Conservation (phyloP, 352 stramenopile species). For the Globisporangium megalacanthum region DNA sequence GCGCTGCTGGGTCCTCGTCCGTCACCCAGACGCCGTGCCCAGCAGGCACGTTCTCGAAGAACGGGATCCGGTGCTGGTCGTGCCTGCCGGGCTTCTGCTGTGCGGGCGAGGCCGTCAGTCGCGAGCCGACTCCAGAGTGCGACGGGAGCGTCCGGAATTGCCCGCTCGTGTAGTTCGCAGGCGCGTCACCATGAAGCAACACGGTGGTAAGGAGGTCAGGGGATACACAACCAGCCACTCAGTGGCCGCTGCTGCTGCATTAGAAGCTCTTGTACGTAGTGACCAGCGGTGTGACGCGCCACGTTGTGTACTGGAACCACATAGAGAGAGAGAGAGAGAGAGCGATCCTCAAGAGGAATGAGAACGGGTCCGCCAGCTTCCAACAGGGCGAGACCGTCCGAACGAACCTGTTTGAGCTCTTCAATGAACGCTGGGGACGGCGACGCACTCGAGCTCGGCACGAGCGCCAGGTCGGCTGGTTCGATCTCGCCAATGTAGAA, state of each 20-base stretch:
- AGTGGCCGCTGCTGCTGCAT: not conserved
- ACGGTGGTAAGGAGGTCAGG: too few relatives aligned
- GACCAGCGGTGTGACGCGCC: constrained; percentile 60
- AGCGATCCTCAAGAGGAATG: not conserved
- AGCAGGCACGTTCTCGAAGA: constrained; percentile 50
- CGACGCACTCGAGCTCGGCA: constrained; percentile 42
- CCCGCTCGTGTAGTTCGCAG: constrained; percentile 22
- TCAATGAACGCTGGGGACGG: constrained; percentile 70
- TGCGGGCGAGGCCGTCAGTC: constrained; percentile 27
- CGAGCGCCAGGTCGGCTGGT: constrained; percentile 42
- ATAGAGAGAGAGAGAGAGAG: not conserved
- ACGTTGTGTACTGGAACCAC: constrained; percentile 59
- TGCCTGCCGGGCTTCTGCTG: constrained; percentile 67
- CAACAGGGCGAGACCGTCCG: not conserved
- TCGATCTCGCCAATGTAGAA: constrained; percentile 89
- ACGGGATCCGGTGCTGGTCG: constrained; percentile 40
- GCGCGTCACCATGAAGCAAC: too few relatives aligned
- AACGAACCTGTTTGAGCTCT: constrained; percentile 53
- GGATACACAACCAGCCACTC: not conserved
- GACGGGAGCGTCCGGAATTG: constrained; percentile 39
- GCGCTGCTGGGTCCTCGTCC: constrained; percentile 33
- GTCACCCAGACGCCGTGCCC: constrained; percentile 39
- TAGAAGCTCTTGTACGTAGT: constrained; percentile 83
- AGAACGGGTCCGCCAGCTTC: not conserved
- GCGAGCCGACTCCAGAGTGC: constrained; percentile 39